Base-by-base conservation (phyloP, 2,329 filamentous ascomycete genomes). In the Neonectria coccinea region DNA sequence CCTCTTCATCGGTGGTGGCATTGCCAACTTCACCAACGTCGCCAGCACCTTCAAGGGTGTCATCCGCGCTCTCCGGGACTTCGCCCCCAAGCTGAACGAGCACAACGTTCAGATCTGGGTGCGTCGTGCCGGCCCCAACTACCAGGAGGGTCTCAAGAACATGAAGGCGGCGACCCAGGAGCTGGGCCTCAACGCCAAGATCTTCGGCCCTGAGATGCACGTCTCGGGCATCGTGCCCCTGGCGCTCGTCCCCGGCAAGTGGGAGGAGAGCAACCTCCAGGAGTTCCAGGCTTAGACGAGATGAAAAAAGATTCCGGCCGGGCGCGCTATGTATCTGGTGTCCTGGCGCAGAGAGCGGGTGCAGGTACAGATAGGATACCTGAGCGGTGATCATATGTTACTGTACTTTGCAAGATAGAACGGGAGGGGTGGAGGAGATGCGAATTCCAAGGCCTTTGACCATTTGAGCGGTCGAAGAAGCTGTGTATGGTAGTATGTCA, bases 21-120 rank as follows among this genome's bases (percentile, higher is more conserved):
- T 99, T 88, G 96, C 96, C 88, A 99, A 99, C 91, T 99, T 99
- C 87, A 99, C 96, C 87, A 99, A 98, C 85, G 96, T 99, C 59
- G 96, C 96, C 66, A 96, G 92, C 75, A 99, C 96, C 70, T 99
- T 99, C 92, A 99, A 99, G 89, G 96, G 96, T 86, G 95, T 99
- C 81, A 99, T 99, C 80, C 92, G 93, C 74, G 96, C 96, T 65
- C 89, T 99, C 71, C 91, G 95, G 72, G 96, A 98, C 83, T 94
- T 95, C 74, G 88, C 94, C 66, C 89, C 90, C 69, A 87, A 91
- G 70, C 89, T 99, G 73, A 89, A 89, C 78, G 96, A 99, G 88
- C 96, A 99, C 90, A 97, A 97, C 77, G 93, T 96, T 71, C 91
- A 97, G 84, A 97, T 98, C 86, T 98, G 95, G 96, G 94, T 98